These are phyloP conservation scores for Phaeoacremonium minimum DNA, from an alignment of 2,329 filamentous ascomycete genomes.

Conservation along the genomic window DNA sequence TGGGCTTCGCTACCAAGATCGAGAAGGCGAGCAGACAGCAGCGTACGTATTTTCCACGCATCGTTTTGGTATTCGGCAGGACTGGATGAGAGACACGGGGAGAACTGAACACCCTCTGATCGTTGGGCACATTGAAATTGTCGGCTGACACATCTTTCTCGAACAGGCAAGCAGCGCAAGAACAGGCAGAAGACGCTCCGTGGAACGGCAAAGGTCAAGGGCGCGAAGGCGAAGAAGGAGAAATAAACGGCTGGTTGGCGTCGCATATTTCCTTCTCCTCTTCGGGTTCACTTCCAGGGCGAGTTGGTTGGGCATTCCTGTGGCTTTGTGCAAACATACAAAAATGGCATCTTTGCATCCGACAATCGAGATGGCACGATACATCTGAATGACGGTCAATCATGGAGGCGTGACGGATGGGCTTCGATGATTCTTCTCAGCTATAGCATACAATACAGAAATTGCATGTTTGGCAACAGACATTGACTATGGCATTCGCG, in stretches of 20 bases:
- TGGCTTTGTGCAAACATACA: background rate
- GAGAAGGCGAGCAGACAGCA: slow-evolving; percentile 98
- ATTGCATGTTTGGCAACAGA: slow-evolving; percentile 7
- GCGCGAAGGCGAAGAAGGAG: slow-evolving; percentile 90
- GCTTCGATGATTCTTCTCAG: background rate
- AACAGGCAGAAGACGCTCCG: slow-evolving; percentile 99
- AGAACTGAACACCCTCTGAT: slow-evolving; percentile 2
- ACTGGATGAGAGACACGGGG: too few relatives aligned
- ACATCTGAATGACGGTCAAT: background rate
- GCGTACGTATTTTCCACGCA: slow-evolving; percentile 65
- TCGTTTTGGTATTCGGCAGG: too few relatives aligned
- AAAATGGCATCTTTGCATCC: background rate
- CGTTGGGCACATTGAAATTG: slow-evolving; percentile 3
- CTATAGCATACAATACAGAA: slow-evolving; percentile 8
- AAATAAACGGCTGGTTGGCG: slow-evolving; percentile 57
- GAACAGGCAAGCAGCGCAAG: slow-evolving; percentile 98
- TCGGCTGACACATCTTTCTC: slow-evolving; percentile 6
- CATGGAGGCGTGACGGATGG: background rate
- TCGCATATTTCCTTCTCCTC: background rate
- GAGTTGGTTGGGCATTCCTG: slow-evolving; percentile 8
- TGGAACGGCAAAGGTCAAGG: slow-evolving; percentile 97
- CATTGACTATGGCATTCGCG: too few relatives aligned
- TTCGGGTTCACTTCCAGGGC: background rate
- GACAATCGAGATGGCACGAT: background rate
- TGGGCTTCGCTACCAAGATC: slow-evolving; percentile 88